Base-by-base conservation (phyloP, 2,329 filamentous ascomycete genomes). In the Colletotrichum costaricense region DNA sequence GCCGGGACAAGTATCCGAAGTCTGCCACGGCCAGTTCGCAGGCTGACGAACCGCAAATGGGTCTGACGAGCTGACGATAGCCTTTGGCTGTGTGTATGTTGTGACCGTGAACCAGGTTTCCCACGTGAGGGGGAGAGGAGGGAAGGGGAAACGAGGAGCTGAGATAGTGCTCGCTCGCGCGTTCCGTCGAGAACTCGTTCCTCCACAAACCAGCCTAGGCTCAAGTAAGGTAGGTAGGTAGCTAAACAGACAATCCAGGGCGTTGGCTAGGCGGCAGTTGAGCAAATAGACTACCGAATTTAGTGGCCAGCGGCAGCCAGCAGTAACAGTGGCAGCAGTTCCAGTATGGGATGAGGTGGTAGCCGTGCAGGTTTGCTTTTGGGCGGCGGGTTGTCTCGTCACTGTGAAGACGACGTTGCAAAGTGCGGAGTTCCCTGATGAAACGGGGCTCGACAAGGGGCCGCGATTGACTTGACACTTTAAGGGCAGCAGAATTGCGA, bases 391-490 rank as follows among this genome's bases (percentile, higher is more conserved):
- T 66, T 12, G 42, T 22, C 35, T 58, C 38, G 62, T 63, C 22
- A 63, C 68, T 69, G 59, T 54, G 60, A 73, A 35, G 67, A 70
- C 60, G 70, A 65, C 55, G 66, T 65, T 62, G 60, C 66, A 70
- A 70, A 70, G 70, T 73, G 70, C 70, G 70, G 67, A 73, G 70
- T 60, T 33, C 72, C 76, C 72, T 68, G 67, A 65, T 75, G 74
- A 75, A 75, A 75, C 74, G 54, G 64, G 65, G 57, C 72, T 74
- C 64, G 65, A 74, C 72, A 67, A 72, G 72, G 72, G 68, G 72
- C 63, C 62, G 57, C 72, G 68, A 71, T 74, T 70, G 70, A 75
- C 70, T 77, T 76, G 77, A 77, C 74, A 78, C 76, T 72, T 75
- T 73, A 75, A 75, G 74, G 76, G 76, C 75, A 76, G 69, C 73